Evolutionary conservation across 345 rosid species (phyloP), one percentile per base, ranked within the genome.

Genomic region (Aquilaria sinensis): DNA sequence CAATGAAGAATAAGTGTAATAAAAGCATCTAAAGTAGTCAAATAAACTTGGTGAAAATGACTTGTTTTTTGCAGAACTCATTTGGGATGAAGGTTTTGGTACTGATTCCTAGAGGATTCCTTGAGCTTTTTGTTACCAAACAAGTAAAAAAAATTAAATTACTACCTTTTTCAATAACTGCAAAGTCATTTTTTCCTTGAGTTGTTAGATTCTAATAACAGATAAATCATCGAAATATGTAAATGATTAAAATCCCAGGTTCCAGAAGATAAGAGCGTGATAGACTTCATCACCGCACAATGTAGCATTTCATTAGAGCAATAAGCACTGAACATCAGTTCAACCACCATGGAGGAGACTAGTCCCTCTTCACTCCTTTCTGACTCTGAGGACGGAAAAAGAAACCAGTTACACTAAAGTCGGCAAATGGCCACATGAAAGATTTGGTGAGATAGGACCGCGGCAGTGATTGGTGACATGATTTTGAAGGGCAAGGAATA

Each of bases 51-150:
- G n/a, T n/a, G n/a, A n/a, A n/a, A n/a, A n/a, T n/a, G n/a, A n/a
- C n/a, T n/a, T n/a, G n/a, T n/a, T n/a, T n/a, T 57, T 67, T 74
- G 32, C 82, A 92, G 96, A 92, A 82, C 63, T 70, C 80, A 43
- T 68, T 75, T 31, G 90, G 96, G 58, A 89, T 92, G n/a, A 87
- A 83, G 81, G 88, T 80, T 70, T 77, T 90, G 83, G 72, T 90
- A 67, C 98, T 96, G 15, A 72, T 87, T 12, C 57, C 93, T 2
- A 96, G 89, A 77, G 96, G 91, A 60, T 62, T 93, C 31, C 65
- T 93, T 34, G 98, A 90, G 81, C 81, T 90, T 32, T 90, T 87
- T 66, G 85, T 78, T 33, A 65, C 83, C 9, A 86, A 87, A 83
- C 88, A 87, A 78, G 97, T 89, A 83, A 0, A 57, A 13, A 55